These are phyloP conservation scores for Pseudogymnoascus sp. DNA, from an alignment of 2,329 filamentous ascomycete genomes.

Conservation along the genomic window DNA sequence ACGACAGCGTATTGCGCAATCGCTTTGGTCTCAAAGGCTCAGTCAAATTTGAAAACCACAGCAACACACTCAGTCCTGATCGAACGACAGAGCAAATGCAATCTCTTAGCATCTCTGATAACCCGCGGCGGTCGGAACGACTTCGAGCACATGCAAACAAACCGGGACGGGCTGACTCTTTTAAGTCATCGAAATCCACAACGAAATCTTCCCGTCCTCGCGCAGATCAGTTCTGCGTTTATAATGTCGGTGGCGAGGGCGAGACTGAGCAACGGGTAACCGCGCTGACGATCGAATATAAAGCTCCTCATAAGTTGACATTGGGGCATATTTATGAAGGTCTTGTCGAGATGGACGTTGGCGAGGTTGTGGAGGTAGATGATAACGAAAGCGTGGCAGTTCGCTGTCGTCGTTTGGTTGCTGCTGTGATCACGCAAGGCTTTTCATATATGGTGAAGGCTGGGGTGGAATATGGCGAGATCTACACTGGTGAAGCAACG, in stretches of 20 bases:
- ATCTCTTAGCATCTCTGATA: not conserved
- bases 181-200: not conserved
- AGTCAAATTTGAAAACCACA: not conserved
- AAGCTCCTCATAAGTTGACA: slow-evolving; percentile 41
- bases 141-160: not conserved
- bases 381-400: slow-evolving; percentile 32
- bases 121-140: not conserved
- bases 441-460: slow-evolving; percentile 44
- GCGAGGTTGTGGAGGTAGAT: slow-evolving; percentile 34
- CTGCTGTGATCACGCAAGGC: slow-evolving; percentile 39
- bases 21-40: not conserved
- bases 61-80: not conserved
- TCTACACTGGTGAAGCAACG: slow-evolving; percentile 22
- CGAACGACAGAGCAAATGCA: not conserved
- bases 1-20: not conserved
- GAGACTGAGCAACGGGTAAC: not conserved
- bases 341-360: slow-evolving; percentile 27
- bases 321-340: slow-evolving; percentile 35
- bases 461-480: slow-evolving; percentile 29
- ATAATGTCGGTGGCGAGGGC: not conserved
- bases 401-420: slow-evolving; percentile 26
- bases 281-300: slow-evolving; percentile 33
- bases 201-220: not conserved
- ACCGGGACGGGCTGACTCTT: not conserved
- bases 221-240: not conserved